Evolutionary conservation across 1,139 yeast species (phyloP).

Genomic region (Suhomyces panamericanus): DNA sequence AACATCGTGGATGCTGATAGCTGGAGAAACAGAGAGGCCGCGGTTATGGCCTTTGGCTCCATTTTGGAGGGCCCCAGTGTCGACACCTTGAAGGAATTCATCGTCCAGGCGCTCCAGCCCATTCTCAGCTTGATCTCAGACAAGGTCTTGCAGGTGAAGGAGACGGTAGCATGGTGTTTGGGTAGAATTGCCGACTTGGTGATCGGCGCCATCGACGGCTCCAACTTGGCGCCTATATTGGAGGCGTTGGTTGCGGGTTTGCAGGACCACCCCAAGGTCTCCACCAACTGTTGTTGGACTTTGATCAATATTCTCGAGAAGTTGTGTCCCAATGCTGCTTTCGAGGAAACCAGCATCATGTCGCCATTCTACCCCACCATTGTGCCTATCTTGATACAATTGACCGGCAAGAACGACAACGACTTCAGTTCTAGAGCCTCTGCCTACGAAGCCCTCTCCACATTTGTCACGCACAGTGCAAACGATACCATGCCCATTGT

Average conservation of each 20-base stretch:
- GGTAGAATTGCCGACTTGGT: constrained; percentile 94
- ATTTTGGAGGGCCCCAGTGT: constrained; percentile 93
- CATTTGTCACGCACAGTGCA: constrained; percentile 76
- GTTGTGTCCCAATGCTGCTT: constrained; percentile 59
- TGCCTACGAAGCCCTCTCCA: constrained; percentile 88
- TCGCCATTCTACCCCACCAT: constrained; percentile 71
- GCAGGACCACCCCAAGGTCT: constrained; percentile 86
- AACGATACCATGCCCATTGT: constrained; percentile 68
- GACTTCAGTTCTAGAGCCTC: constrained; percentile 91
- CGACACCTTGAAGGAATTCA: constrained; percentile 62
- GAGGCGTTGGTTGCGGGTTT: constrained; percentile 76
- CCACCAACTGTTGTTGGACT: constrained; percentile 97
- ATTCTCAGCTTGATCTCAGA: constrained; percentile 74
- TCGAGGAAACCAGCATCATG: constrained; percentile 58
- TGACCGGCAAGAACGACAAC: constrained; percentile 73
- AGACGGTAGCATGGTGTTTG: constrained; percentile 97
- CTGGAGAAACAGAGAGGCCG: constrained; percentile 95
- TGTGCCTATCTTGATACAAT: constrained; percentile 67
- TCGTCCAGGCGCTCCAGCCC: constrained; percentile 80
- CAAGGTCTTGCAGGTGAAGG: constrained; percentile 80
- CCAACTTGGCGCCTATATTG: constrained; percentile 67
- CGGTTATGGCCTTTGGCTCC: constrained; percentile 98
- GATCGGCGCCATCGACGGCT: constrained; percentile 70
- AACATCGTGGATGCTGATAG: constrained; percentile 52
- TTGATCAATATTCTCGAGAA: constrained; percentile 89